Conservation (phyloP, 192 early-diverging fungal species). For the Entophlyctis helioformis region DNA sequence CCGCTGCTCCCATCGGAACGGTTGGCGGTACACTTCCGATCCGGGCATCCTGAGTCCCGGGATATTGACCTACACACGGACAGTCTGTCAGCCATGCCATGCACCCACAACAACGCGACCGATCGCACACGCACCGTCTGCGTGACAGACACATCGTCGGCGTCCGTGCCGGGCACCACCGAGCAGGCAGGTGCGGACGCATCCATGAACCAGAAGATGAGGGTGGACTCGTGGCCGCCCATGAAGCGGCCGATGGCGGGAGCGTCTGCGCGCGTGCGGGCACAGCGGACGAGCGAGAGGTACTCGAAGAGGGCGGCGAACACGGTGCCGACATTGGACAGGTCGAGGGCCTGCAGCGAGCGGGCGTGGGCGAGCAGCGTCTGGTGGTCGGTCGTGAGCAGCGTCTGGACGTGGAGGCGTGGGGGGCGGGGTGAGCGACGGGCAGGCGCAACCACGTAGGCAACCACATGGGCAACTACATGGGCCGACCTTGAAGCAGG, state of each 20-base stretch:
- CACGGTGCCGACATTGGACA: conserved; percentile 54
- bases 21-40: conserved; percentile 55
- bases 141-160: neutral
- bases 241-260: conserved; percentile 43
- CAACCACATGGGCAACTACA: too few relatives aligned
- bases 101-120: too few relatives aligned
- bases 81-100: neutral
- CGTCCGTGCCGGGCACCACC: too few relatives aligned
- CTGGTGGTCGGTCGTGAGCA: conserved; percentile 6
- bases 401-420: neutral
- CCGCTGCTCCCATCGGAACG: conserved; percentile 76
- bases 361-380: conserved; percentile 42
- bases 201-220: conserved; percentile 75
- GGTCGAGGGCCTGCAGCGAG: conserved; percentile 45
- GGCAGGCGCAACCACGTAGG: too few relatives aligned
- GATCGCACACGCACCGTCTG: conserved; percentile 1
- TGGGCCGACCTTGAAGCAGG: conserved; percentile 36
- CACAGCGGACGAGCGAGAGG: conserved; percentile 10
- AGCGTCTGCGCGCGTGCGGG: neutral
- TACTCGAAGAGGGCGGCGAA: conserved; percentile 58
- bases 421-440: conserved; percentile 24
- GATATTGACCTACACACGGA: conserved; percentile 43
- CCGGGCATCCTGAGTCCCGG: conserved; percentile 52
- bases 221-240: conserved; percentile 44
- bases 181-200: too few relatives aligned